Conservation (phyloP, 1,284 basidiomycete species). For the Ustilago bromivora region DNA sequence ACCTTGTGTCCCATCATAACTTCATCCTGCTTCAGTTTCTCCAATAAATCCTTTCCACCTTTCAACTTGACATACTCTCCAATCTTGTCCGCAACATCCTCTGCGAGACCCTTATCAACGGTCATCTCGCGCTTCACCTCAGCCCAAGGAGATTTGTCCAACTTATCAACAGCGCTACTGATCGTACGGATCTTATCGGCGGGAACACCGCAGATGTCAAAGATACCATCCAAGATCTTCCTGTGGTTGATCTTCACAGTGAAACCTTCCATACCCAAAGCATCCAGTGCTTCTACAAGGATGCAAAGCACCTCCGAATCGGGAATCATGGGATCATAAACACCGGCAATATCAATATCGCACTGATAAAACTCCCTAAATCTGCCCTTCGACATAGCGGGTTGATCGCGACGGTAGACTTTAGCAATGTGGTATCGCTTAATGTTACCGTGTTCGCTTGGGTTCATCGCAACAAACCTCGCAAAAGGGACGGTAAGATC, state of each 20-base stretch:
- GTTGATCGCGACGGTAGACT: constrained; percentile 95
- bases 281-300: constrained; percentile 82
- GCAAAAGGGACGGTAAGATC: constrained; percentile 96
- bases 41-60: constrained; percentile 83
- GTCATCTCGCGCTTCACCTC: constrained; percentile 98
- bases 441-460: constrained; percentile 76
- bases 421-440: constrained; percentile 99
- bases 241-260: constrained; percentile 95
- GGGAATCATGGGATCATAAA: constrained; percentile 91
- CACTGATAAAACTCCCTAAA: constrained; percentile 99
- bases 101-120: constrained; percentile 89
- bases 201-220: constrained; percentile 95
- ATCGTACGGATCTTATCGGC: constrained; percentile 91
- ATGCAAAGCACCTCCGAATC: constrained; percentile 92
- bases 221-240: constrained; percentile 96
- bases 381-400: constrained; percentile 96
- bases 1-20: constrained; percentile 78
- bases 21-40: constrained; percentile 79
- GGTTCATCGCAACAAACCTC: constrained; percentile 93
- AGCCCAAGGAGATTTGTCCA: constrained; percentile 91
- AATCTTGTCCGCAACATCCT: constrained; percentile 89
- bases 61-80: constrained; percentile 93
- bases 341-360: constrained; percentile 95
- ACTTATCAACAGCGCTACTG: constrained; percentile 96
- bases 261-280: constrained; percentile 86